phyloP scores from a whole-genome alignment of 2,329 filamentous ascomycete genomes.

The Leptographium wingfieldii region DNA sequence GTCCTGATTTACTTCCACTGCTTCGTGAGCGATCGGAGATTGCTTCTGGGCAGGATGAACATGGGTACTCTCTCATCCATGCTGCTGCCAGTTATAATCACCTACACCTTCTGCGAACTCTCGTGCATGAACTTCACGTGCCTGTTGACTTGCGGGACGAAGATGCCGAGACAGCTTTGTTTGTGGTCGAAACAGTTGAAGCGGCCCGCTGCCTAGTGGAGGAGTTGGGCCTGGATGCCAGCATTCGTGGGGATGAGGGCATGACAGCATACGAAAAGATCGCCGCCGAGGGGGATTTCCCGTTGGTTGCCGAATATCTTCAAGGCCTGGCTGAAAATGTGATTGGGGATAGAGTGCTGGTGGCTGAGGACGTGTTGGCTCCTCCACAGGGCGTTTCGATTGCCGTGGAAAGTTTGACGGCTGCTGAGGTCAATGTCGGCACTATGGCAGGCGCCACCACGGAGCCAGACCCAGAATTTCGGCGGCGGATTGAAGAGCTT shows the following conservation, averaged over 20 bases:
- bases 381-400: slow-evolving; percentile 67
- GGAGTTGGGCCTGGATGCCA: slow-evolving; percentile 60
- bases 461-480: slow-evolving; percentile 67
- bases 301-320: slow-evolving; percentile 63
- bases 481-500: slow-evolving; percentile 76
- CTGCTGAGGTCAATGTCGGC: slow-evolving; percentile 13
- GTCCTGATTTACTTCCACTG: slow-evolving; percentile 57
- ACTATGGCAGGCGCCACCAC: slow-evolving; percentile 33
- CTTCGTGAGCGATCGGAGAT: slow-evolving; percentile 63
- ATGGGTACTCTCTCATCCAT: slow-evolving; percentile 90
- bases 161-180: slow-evolving; percentile 88
- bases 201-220: slow-evolving; percentile 71
- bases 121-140: slow-evolving; percentile 66
- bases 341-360: slow-evolving; percentile 13
- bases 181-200: slow-evolving; percentile 72
- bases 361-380: slow-evolving; percentile 35
- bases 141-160: slow-evolving; percentile 75
- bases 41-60: slow-evolving; percentile 69
- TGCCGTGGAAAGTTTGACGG: slow-evolving; percentile 60
- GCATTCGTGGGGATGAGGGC: slow-evolving; percentile 57
- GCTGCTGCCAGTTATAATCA: slow-evolving; percentile 90
- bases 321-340: slow-evolving; percentile 17
- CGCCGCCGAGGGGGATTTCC: slow-evolving; percentile 63
- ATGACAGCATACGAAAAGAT: slow-evolving; percentile 74
- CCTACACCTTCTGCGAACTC: slow-evolving; percentile 59